phyloP scores from a whole-genome alignment of 2,329 filamentous ascomycete species.

The Fusarium brevicatenulatum region DNA sequence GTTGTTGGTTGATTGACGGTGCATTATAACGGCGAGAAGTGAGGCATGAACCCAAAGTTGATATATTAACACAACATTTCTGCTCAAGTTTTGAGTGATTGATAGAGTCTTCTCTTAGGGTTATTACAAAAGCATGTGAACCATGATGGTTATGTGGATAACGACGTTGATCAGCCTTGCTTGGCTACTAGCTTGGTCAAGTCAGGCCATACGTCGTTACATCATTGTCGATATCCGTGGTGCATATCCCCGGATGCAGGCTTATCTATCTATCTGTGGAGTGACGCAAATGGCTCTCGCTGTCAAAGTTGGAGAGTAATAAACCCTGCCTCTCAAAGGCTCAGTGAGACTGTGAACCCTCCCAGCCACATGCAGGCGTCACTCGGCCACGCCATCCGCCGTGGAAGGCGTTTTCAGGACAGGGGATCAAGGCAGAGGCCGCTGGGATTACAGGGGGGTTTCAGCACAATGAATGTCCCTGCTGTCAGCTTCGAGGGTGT shows the following conservation, averaged over 20 bases:
- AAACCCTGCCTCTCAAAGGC: constrained; percentile 2
- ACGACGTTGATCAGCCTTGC: constrained; percentile 10
- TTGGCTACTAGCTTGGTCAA: constrained; percentile 6
- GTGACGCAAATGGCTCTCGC: constrained; percentile 38
- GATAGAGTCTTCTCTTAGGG: neutral
- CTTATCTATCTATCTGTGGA: constrained; percentile 14
- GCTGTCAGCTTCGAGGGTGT: constrained; percentile 18
- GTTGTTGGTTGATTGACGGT: constrained; percentile 10
- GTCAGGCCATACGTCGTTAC: constrained; percentile 23
- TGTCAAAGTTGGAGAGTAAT: constrained; percentile 14
- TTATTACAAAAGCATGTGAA: constrained; percentile 12
- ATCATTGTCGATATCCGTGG: constrained; percentile 20
- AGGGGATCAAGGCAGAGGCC: constrained; percentile 24
- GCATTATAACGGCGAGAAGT: constrained; percentile 5
- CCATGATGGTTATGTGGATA: constrained; percentile 9
- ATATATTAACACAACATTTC: constrained; percentile 1
- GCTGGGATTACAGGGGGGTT: constrained; percentile 22
- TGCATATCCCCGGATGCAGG: constrained; percentile 22
- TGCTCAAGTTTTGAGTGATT: neutral
- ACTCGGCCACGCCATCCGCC: constrained; percentile 33
- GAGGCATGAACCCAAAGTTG: constrained; percentile 4
- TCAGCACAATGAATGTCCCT: neutral
- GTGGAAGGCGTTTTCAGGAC: constrained; percentile 22
- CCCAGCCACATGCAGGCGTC: constrained; percentile 34
- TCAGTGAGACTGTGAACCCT: neutral